Evolutionary conservation across 306 rosid species (phyloP), one percentile per base, ranked within the genome.

Genomic region (Corylus americana): DNA sequence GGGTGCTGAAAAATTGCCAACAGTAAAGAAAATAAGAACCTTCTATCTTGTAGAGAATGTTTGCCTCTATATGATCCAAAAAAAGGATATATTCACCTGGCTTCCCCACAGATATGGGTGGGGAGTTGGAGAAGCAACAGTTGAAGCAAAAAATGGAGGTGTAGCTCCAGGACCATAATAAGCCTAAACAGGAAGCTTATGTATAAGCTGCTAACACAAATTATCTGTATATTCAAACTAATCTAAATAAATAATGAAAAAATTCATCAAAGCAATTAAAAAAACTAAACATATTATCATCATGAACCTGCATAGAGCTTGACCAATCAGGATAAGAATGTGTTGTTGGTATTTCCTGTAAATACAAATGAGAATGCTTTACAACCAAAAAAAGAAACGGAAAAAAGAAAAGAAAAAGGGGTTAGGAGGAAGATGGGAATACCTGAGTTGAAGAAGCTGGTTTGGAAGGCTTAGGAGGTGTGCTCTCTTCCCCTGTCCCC

Each of bases 81-180:
- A 47, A 71, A 35, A 45, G 64, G 44, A 45, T 67, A 76, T 17
- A 61, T 58, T 76, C 67, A 96, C 99, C 94, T 96, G 99, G 77
- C 92, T 55, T 83, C 99, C 99, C 99, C 99, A 96, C 55, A 96
- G 11, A 90, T 93, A 96, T 16, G 98, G 99, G 78, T 96, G 98
- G 20, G 97, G 94, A 70, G 93, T 74, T 25, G 98, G 90, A 6
- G 98, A 85, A 80, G 94, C 96, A 80, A 94, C 95, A 25, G 97
- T 91, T 7, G 99, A 82, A 64, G 99, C 93, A 47, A 88, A 96
- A 89, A 87, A 96, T 13, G 98, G 97, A 2, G 98, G 93, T 70
- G 97, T 86, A 29, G 90, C 96, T 74, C 99, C 99, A 55, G 94
- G 86, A 74, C 92, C 89, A 83, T 91, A 93, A 87, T 91, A 96